Conservation (phyloP, 2,329 filamentous ascomycete species). For the Aspergillus thermomutatus region DNA sequence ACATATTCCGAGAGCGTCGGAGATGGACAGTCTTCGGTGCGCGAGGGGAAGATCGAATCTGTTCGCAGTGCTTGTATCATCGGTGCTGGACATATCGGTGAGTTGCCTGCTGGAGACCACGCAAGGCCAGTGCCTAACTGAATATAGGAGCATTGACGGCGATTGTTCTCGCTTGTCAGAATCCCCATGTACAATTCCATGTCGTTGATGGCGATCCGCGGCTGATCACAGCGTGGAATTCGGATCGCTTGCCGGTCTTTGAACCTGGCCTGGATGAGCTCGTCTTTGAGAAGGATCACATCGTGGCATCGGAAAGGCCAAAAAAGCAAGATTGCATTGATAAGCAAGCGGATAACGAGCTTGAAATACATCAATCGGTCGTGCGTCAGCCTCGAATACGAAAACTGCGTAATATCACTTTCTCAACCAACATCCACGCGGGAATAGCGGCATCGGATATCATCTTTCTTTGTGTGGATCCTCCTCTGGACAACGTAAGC, state of each 20-base stretch:
- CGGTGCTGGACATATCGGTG: constrained; percentile 25
- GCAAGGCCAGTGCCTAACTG: background rate
- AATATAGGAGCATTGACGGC: constrained; percentile 20
- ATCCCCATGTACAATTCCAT: constrained; percentile 24
- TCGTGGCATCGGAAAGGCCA: background rate
- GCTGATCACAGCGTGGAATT: constrained; percentile 26
- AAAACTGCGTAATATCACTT: constrained; percentile 15
- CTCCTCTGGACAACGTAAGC: background rate
- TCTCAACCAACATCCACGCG: constrained; percentile 16
- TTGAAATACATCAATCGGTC: background rate
- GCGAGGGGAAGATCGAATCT: constrained; percentile 5
- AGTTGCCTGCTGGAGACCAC: background rate
- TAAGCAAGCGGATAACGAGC: background rate
- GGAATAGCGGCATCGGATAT: constrained; percentile 15
- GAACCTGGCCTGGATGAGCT: constrained; percentile 24
- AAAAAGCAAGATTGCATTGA: background rate
- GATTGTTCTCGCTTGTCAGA: constrained; percentile 24
- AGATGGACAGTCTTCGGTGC: background rate
- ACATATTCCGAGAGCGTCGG: constrained; percentile 17
- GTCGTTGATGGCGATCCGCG: constrained; percentile 23
- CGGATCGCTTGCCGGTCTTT: constrained; percentile 21
- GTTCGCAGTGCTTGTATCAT: constrained; percentile 23
- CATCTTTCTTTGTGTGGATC: constrained; percentile 16
- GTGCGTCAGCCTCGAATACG: background rate
- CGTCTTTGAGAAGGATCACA: constrained; percentile 10